Evolutionary conservation across 257 asterid species (phyloP).

Genomic region (Lithospermum erythrorhizon): DNA sequence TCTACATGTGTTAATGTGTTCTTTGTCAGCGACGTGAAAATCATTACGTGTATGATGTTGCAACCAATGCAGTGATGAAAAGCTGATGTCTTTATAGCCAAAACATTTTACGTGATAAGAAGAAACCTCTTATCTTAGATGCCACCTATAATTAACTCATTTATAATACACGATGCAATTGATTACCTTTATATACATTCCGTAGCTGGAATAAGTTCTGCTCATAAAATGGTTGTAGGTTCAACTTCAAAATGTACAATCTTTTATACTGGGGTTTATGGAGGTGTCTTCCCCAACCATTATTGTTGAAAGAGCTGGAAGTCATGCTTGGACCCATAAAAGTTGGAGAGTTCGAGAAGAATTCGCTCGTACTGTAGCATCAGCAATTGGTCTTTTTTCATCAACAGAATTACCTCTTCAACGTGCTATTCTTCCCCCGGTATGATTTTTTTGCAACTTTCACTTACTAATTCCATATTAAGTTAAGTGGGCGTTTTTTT

Average conservation of each 20-base stretch:
- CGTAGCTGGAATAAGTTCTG: not conserved
- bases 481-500: not conserved
- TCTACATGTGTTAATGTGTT: no score
- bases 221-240: not conserved
- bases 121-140: no score
- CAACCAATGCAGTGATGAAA: no score
- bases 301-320: constrained; percentile 95
- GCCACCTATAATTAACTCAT: not conserved
- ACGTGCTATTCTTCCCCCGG: no score
- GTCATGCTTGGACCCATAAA: constrained; percentile 86
- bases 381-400: constrained; percentile 82
- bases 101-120: no score
- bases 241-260: not conserved
- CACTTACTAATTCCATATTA: not conserved
- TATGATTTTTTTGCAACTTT: constrained; percentile 29
- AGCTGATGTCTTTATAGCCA: no score
- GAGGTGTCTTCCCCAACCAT: constrained; percentile 98
- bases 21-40: no score
- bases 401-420: constrained; percentile 96
- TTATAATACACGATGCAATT: not conserved
- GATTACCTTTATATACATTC: not conserved
- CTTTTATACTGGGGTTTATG: constrained; percentile 7
- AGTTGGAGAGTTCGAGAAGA: constrained; percentile 99
- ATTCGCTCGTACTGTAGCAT: constrained; percentile 86
- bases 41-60: no score